phyloP scores from a whole-genome alignment of 129 eudicot genomes.

The Kitagawia praeruptora region DNA sequence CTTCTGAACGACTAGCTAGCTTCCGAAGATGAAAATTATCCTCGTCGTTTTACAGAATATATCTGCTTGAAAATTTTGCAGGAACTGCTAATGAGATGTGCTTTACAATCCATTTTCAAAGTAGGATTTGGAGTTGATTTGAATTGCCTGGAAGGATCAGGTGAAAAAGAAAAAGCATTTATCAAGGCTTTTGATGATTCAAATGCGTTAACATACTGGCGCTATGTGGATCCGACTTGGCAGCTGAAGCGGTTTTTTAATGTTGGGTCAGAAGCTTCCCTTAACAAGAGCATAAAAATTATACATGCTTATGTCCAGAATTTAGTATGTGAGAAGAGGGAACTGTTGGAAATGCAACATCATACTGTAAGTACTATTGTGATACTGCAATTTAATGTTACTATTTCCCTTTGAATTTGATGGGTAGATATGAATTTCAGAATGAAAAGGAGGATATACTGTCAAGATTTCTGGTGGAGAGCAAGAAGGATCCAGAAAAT shows the following conservation, averaged over 20 bases:
- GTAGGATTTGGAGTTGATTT: conserved; percentile 3
- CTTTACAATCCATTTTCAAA: conserved; percentile 1
- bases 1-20: neutral
- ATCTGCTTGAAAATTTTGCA: neutral
- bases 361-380: neutral
- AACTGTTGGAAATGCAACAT: neutral
- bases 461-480: neutral
- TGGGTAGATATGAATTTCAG: neutral
- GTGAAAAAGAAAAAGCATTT: neutral
- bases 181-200: conserved; percentile 5
- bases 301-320: neutral
- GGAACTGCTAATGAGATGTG: neutral
- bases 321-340: neutral
- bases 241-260: conserved; percentile 2
- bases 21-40: neutral
- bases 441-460: neutral
- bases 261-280: neutral
- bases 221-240: conserved; percentile 1
- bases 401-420: neutral
- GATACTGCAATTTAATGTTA: neutral
- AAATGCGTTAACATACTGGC: neutral
- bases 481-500: conserved; percentile 6
- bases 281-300: neutral
- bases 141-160: conserved; percentile 4
- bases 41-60: neutral